These are phyloP conservation scores for Citrus maxima DNA, from an alignment of 345 rosid genomes.

Conservation along the genomic window DNA sequence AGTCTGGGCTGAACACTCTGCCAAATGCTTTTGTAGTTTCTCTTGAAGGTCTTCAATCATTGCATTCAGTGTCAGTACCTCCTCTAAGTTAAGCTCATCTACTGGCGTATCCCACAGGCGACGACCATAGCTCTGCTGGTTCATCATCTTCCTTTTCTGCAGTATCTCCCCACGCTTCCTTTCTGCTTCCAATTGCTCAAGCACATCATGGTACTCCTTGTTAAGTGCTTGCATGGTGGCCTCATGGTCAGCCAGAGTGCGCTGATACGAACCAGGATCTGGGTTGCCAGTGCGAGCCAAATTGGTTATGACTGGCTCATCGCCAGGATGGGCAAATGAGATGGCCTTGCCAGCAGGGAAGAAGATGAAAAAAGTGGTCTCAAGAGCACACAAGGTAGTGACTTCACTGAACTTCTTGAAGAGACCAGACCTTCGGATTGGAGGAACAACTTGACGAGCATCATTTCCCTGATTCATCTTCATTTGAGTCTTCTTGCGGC, in stretches of 20 bases:
- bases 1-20: background rate
- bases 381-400: conserved; percentile 13
- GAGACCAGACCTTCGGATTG: background rate
- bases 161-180: conserved; percentile 2
- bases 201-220: background rate
- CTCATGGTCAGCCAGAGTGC: background rate
- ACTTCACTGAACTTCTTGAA: conserved; percentile 18
- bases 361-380: conserved; percentile 13
- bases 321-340: conserved; percentile 1
- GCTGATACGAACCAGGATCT: background rate
- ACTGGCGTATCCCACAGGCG: background rate
- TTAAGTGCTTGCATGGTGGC: conserved; percentile 4
- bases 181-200: conserved; percentile 6
- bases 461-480: background rate
- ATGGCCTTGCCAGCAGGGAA: background rate
- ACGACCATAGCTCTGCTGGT: background rate
- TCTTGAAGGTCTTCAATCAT: background rate
- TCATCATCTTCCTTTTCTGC: background rate
- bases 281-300: background rate
- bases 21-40: background rate
- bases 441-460: background rate
- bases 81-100: conserved; percentile 12
- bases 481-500: background rate
- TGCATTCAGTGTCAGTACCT: background rate
- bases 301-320: background rate